phyloP scores from a whole-genome alignment of 306 rosid genomes.

The Mimosa pudica region DNA sequence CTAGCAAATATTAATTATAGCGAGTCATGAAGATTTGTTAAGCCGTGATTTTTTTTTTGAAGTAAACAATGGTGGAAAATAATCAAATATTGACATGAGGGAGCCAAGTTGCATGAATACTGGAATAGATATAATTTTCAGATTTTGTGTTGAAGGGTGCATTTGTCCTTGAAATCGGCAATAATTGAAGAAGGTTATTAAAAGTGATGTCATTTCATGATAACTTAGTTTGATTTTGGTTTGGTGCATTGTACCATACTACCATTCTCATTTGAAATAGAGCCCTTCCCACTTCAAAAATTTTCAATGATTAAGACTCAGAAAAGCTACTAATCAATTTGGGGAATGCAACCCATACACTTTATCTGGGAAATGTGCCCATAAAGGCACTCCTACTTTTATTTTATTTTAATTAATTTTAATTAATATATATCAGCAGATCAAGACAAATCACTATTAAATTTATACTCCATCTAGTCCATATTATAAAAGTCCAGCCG shows the following conservation, averaged over 20 bases:
- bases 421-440: background rate
- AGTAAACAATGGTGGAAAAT: too few relatives aligned
- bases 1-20: too few relatives aligned
- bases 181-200: slow-evolving; percentile 13
- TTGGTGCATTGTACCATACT: slow-evolving; percentile 35
- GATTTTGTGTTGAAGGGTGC: slow-evolving; percentile 18
- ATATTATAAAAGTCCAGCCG: too few relatives aligned
- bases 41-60: too few relatives aligned
- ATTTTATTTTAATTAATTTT: background rate
- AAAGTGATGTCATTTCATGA: slow-evolving; percentile 39
- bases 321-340: slow-evolving; percentile 8
- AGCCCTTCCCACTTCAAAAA: background rate
- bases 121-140: slow-evolving; percentile 4
- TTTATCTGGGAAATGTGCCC: background rate
- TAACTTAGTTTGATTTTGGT: slow-evolving; percentile 22
- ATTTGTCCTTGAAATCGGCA: slow-evolving; percentile 25
- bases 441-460: background rate
- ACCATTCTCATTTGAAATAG: slow-evolving; percentile 17
- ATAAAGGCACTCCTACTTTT: background rate
- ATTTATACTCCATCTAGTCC: too few relatives aligned
- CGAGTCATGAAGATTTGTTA: too few relatives aligned
- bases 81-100: background rate
- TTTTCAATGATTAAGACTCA: background rate
- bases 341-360: slow-evolving; percentile 1
- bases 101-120: slow-evolving; percentile 22